A percentile compares a stretch with the other conserved stretches of the same genome.
Conservation (phyloP, 139 green algal genomes). For the Coelastrella sp. region DNA sequence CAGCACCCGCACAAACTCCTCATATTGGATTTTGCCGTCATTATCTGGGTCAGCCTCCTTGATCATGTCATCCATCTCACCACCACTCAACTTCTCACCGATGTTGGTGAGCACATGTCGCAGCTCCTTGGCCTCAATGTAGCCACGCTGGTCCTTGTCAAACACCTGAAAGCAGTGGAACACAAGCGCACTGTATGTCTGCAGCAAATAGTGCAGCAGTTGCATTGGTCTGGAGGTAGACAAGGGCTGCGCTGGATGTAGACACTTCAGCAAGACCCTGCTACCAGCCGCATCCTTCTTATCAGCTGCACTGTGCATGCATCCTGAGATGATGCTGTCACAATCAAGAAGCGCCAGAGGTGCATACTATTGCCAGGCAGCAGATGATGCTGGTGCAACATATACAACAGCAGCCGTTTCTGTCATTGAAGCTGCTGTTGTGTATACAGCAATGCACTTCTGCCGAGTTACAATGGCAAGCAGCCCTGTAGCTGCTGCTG, state of each 20-base stretch:
- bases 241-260: not conserved
- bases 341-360: not conserved
- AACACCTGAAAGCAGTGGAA: conserved; percentile 62
- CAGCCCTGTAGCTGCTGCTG: no score
- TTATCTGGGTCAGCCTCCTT: conserved; percentile 78
- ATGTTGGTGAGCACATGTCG: conserved; percentile 89
- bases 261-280: not conserved
- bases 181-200: not conserved
- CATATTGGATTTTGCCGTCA: conserved; percentile 75
- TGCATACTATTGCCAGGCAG: no score
- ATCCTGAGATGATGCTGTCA: not conserved
- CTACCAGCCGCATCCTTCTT: not conserved
- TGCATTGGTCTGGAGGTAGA: not conserved
- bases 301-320: not conserved
- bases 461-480: no score
- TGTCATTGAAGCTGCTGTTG: no score
- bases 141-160: conserved; percentile 81
- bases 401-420: not conserved
- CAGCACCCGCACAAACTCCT: conserved; percentile 51
- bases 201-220: not conserved
- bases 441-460: no score
- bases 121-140: conserved; percentile 79
- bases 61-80: conserved; percentile 84
- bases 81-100: conserved; percentile 80
- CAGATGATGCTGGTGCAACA: not conserved